Base-by-base conservation (phyloP, 2,329 filamentous ascomycete species). In the Diaporthe aspalathi region DNA sequence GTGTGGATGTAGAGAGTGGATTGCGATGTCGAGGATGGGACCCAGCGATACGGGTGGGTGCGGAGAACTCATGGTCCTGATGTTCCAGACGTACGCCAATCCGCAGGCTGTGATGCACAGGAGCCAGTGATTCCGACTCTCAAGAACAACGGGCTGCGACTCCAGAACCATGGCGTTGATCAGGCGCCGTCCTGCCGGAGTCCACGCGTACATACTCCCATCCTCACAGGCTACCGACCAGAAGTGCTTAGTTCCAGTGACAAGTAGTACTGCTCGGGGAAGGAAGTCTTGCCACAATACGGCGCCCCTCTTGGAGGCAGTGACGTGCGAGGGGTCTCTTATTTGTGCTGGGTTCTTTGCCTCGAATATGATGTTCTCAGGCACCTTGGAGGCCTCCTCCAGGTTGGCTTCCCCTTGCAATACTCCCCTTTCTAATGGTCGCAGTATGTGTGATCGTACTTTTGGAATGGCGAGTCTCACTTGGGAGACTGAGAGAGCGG, bases 191-290 rank as follows among this genome's bases (percentile, higher is more conserved):
- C 96, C 96, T 17, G 95, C 94, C 1, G 95, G 94, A 1, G 95
- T 95, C 95, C 96, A 99, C 11, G 94, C 89, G 78, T 97, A 94
- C 9, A 99, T 80, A 22, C 91, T 94, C 20, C 94, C 96, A 78
- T 98, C 96, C 80, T 99, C 96, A 77, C 95, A 98, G 12, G 93
- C 95, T 20, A 92, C 95, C 0, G 93, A 92, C 93, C 96, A 99
- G 79, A 98, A 95, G 75, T 93, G 91, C 76, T 92, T 91, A 80
- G 94, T 98, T 2, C 94, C 97, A 0, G 95, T 96, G 1, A 97
- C 91, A 1, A 98, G 87, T n/a, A 99, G 88, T 29, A 97, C 93
- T 7, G 94, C 90, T 71, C 92, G 89, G 0, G 95, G 95, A 17
- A 99, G 84, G 77, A 94, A 99, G 78, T 99, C 97, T 77, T 98